phyloP scores from a whole-genome alignment of 192 early-diverging fungal species.

The Thamnidium elegans region DNA sequence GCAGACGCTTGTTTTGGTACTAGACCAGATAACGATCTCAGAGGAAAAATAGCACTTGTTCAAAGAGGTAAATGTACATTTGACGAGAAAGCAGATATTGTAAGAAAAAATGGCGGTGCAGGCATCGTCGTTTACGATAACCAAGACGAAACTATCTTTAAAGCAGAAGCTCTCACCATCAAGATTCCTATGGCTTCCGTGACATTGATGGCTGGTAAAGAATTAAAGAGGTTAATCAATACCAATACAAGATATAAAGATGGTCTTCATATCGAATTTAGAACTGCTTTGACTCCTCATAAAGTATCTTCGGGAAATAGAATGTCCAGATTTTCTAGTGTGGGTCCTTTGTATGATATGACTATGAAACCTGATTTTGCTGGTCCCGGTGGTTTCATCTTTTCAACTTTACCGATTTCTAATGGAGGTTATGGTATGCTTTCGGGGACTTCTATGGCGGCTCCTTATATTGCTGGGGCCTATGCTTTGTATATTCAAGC shows the following conservation, averaged over 20 bases:
- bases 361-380: slow-evolving; percentile 51
- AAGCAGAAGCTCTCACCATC: slow-evolving; percentile 32
- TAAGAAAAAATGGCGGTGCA: slow-evolving; percentile 55
- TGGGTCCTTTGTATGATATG: slow-evolving; percentile 70
- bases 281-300: slow-evolving; percentile 42
- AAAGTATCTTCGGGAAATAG: slow-evolving; percentile 52
- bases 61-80: slow-evolving; percentile 71
- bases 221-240: slow-evolving; percentile 42
- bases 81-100: slow-evolving; percentile 56
- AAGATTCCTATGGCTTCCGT: slow-evolving; percentile 58
- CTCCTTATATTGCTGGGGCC: slow-evolving; percentile 53
- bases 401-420: slow-evolving; percentile 47
- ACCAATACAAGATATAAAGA: slow-evolving; percentile 8
- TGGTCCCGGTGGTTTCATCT: slow-evolving; percentile 51
- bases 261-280: slow-evolving; percentile 43
- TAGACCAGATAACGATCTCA: slow-evolving; percentile 37
- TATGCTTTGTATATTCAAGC: slow-evolving; percentile 47
- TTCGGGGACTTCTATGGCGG: slow-evolving; percentile 63
- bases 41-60: slow-evolving; percentile 56
- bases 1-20: slow-evolving; percentile 47
- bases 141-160: slow-evolving; percentile 13
- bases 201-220: slow-evolving; percentile 46
- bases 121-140: slow-evolving; percentile 68
- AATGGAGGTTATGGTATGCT: slow-evolving; percentile 42
- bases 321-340: slow-evolving; percentile 70